These are phyloP conservation scores for Scheffersomyces ergatensis DNA, from an alignment of 805 yeast species.

Conservation along the genomic window DNA sequence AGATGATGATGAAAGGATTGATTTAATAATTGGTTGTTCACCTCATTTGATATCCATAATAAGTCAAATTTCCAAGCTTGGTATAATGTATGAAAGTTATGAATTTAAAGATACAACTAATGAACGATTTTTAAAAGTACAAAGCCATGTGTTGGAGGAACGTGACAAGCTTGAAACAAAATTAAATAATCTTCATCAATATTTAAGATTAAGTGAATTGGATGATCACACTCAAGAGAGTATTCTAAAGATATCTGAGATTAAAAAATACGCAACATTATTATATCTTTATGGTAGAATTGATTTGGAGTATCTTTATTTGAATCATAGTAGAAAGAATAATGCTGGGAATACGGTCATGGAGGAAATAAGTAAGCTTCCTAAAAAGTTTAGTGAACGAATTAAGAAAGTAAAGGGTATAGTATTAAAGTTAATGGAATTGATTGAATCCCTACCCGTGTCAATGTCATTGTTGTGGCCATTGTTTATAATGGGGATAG, in stretches of 20 bases:
- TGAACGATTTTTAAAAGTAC: conserved; percentile 11
- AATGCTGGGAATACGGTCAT: conserved; percentile 2
- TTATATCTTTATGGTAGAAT: conserved; percentile 35
- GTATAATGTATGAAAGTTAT: conserved; percentile 32
- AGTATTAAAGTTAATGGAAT: conserved; percentile 17
- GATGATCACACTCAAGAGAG: conserved; percentile 11
- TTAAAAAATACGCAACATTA: conserved; percentile 31
- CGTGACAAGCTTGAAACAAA: conserved; percentile 21
- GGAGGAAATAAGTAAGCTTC: conserved; percentile 1
- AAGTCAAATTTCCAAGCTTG: conserved; percentile 34
- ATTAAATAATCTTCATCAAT: conserved; percentile 20
- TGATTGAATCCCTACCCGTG: conserved; percentile 21
- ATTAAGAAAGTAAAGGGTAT: conserved; percentile 10
- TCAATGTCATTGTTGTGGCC: conserved; percentile 42
- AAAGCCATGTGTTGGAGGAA: background rate
- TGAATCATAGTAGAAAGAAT: background rate
- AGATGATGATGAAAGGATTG: conserved; percentile 32
- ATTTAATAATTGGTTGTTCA: conserved; percentile 38
- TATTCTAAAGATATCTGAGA: conserved; percentile 32
- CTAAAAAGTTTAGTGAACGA: conserved; percentile 6
- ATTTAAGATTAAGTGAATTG: conserved; percentile 8
- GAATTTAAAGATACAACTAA: conserved; percentile 2
- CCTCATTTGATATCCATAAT: conserved; percentile 35
- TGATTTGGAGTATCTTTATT: conserved; percentile 19
- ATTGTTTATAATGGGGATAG: conserved; percentile 35